phyloP scores from a whole-genome alignment of 2,329 filamentous ascomycete species.

The Scytalidium lignicola region DNA sequence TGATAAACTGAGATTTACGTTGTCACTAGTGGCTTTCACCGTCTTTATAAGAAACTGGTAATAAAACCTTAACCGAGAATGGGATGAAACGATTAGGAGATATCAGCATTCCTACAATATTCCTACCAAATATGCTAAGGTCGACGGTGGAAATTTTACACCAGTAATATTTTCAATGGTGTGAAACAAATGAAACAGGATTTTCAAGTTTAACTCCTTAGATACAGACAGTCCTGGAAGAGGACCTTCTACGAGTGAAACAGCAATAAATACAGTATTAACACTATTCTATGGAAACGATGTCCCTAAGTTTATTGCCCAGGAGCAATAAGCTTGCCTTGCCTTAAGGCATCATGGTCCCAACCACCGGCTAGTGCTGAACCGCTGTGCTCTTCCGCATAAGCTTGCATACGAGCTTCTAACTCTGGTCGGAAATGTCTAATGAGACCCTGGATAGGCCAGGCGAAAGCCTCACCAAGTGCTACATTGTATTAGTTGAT shows the following conservation, averaged over 20 bases:
- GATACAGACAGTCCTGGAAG: background rate
- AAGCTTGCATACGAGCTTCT: conserved; percentile 83
- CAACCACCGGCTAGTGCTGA: conserved; percentile 81
- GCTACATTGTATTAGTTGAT: conserved; percentile 41
- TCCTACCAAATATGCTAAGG: no score
- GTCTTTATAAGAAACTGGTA: background rate
- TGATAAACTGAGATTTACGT: no score
- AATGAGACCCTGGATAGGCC: conserved; percentile 97
- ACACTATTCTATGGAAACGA: conserved; percentile 18
- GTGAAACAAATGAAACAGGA: background rate
- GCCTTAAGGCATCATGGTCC: conserved; percentile 66
- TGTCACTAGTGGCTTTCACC: background rate
- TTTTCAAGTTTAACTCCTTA: background rate
- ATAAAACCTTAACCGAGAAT: background rate
- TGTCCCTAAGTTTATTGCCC: conserved; percentile 64
- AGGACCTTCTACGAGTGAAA: conserved; percentile 1
- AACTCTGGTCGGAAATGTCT: conserved; percentile 96
- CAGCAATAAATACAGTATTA: conserved; percentile 26
- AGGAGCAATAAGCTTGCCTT: conserved; percentile 81
- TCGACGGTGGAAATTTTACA: no score
- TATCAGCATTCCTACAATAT: no score
- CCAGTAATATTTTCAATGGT: no score
- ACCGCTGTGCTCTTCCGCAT: conserved; percentile 67
- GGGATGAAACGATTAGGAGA: background rate
- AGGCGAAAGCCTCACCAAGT: conserved; percentile 94